phyloP scores from a whole-genome alignment of 441 rosid species.

The Francoa sonchifolia region DNA sequence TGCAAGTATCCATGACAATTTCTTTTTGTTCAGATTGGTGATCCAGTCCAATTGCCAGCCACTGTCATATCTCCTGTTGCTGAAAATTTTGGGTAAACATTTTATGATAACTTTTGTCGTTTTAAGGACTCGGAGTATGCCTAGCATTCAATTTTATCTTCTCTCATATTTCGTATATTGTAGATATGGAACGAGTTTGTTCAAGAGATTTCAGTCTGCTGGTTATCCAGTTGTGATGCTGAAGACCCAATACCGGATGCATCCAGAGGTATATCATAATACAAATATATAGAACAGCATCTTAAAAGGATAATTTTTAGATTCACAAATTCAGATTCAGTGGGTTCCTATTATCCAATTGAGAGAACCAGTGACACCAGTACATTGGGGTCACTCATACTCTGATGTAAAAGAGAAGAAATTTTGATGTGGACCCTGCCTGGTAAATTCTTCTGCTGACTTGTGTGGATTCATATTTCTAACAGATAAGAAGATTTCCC shows the following conservation, averaged over 20 bases:
- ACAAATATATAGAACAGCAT: no score
- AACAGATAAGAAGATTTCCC: slow-evolving; percentile 82
- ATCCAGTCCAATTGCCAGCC: slow-evolving; percentile 93
- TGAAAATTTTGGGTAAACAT: slow-evolving; percentile 51
- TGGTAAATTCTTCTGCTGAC: neutral
- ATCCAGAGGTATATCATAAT: slow-evolving; percentile 96
- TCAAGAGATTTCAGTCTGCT: slow-evolving; percentile 87
- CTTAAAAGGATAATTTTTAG: no score
- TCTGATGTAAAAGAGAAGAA: no score
- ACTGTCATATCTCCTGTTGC: slow-evolving; percentile 86
- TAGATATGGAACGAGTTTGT: slow-evolving; percentile 84
- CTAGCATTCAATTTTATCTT: slow-evolving; percentile 1
- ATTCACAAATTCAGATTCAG: no score
- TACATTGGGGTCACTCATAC: no score
- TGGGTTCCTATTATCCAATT: no score
- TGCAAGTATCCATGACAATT: no score
- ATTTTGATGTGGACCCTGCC: no score
- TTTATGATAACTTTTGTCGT: neutral
- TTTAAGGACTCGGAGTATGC: neutral
- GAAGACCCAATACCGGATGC: slow-evolving; percentile 91
- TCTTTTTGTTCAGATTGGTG: slow-evolving; percentile 84
- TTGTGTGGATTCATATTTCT: slow-evolving; percentile 5
- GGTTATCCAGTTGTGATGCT: slow-evolving; percentile 94
- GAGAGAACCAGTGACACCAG: no score
- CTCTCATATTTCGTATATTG: slow-evolving; percentile 9